These are phyloP conservation scores for Podospora pseudopauciseta DNA, from an alignment of 495 filamentous ascomycete species.

Conservation along the genomic window DNA sequence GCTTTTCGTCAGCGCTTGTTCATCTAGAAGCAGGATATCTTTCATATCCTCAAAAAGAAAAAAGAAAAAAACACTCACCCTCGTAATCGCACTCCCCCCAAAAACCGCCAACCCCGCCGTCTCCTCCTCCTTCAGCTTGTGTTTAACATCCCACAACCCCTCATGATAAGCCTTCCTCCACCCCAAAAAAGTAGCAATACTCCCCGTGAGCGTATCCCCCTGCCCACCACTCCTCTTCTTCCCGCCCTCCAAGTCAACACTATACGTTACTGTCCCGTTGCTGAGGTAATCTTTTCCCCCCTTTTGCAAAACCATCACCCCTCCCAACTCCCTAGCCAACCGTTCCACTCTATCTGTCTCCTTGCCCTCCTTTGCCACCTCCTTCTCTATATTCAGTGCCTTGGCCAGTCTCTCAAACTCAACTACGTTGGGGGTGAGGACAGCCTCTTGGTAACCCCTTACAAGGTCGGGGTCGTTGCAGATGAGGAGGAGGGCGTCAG, in stretches of 20 bases:
- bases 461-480: slow-evolving; percentile 73
- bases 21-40: neutral
- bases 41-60: neutral
- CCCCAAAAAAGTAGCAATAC: slow-evolving; percentile 79
- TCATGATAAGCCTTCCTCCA: slow-evolving; percentile 86
- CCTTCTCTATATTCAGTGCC: slow-evolving; percentile 53
- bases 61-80: slow-evolving; percentile 43
- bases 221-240: slow-evolving; percentile 90
- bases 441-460: slow-evolving; percentile 74
- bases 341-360: slow-evolving; percentile 61
- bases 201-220: slow-evolving; percentile 91
- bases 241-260: slow-evolving; percentile 73
- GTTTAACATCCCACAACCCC: slow-evolving; percentile 68
- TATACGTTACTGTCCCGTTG: slow-evolving; percentile 70
- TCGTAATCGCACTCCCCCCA: slow-evolving; percentile 80
- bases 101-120: slow-evolving; percentile 74
- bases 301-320: slow-evolving; percentile 89
- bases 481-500: slow-evolving; percentile 79
- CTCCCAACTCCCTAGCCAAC: slow-evolving; percentile 73
- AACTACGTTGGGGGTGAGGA: slow-evolving; percentile 90
- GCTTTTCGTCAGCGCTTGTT: slow-evolving; percentile 14
- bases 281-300: slow-evolving; percentile 80
- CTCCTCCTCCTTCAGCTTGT: slow-evolving; percentile 56
- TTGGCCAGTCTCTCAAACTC: slow-evolving; percentile 83
- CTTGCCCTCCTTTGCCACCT: slow-evolving; percentile 43